Evolutionary conservation across 1,284 basidiomycete genomes (phyloP).

Genomic region (Cystobasidiaceae sp.): DNA sequence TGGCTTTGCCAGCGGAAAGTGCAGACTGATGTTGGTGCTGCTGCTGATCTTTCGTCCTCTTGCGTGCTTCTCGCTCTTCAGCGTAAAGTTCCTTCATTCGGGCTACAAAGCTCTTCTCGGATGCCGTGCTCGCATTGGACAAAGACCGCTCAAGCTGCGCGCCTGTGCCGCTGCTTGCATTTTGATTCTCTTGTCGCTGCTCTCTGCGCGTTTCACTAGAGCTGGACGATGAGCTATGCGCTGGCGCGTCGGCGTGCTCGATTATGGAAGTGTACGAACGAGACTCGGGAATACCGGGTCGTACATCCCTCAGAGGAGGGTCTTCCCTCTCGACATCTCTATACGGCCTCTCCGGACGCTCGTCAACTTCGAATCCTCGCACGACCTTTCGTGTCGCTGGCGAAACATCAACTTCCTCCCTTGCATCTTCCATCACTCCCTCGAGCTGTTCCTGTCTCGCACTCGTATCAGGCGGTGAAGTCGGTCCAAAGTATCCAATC

Average conservation of each 20-base stretch:
- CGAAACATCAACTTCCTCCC: neutral
- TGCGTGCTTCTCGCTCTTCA: slow-evolving; percentile 15
- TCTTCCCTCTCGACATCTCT: neutral
- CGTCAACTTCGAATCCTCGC: too few species aligned
- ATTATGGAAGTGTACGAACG: neutral
- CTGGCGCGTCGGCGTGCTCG: neutral
- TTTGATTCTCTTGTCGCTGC: neutral
- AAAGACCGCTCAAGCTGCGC: slow-evolving; percentile 24
- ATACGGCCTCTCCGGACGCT: neutral
- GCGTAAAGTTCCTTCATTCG: slow-evolving; percentile 28
- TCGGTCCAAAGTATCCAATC: slow-evolving; percentile 13
- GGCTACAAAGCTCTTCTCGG: slow-evolving; percentile 25
- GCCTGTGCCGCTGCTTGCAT: neutral
- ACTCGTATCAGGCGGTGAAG: neutral
- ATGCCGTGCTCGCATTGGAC: slow-evolving; percentile 25
- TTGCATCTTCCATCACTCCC: neutral
- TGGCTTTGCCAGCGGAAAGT: neutral
- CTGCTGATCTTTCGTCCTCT: neutral
- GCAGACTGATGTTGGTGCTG: neutral
- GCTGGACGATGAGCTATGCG: neutral
- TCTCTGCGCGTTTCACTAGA: neutral
- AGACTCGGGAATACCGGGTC: neutral
- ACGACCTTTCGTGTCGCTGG: neutral
- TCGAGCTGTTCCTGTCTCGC: neutral
- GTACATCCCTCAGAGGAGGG: neutral